Conservation (phyloP, 2,329 filamentous ascomycete species). For the Phoma herbarum region DNA sequence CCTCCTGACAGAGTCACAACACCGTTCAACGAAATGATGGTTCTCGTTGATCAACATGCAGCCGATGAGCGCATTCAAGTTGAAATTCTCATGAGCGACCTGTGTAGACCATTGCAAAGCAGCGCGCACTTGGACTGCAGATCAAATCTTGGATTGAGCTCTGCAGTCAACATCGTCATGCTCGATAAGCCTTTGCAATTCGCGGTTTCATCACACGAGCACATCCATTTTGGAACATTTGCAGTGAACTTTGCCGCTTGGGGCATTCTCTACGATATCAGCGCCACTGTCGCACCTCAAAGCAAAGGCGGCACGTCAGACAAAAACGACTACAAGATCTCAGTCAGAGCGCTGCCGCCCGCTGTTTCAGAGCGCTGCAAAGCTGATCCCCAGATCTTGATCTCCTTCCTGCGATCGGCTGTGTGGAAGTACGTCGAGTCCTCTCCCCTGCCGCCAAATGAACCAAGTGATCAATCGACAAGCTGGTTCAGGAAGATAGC, state of each 20-base stretch:
- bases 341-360: slow-evolving; percentile 70
- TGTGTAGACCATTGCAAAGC: slow-evolving; percentile 53
- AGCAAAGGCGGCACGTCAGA: slow-evolving; percentile 8
- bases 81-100: slow-evolving; percentile 72
- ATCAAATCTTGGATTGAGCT: slow-evolving; percentile 45
- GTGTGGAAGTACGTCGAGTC: slow-evolving; percentile 66
- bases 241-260: slow-evolving; percentile 70
- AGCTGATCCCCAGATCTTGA: slow-evolving; percentile 73
- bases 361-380: slow-evolving; percentile 80
- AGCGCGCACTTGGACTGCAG: slow-evolving; percentile 24
- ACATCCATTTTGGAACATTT: slow-evolving; percentile 64
- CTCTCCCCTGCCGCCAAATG: slow-evolving; percentile 7
- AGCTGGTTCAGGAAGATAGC: slow-evolving; percentile 70
- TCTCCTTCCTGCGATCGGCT: slow-evolving; percentile 78
- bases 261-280: slow-evolving; percentile 75
- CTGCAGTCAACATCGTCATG: slow-evolving; percentile 40
- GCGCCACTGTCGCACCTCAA: slow-evolving; percentile 1
- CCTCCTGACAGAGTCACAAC: slow-evolving; percentile 13
- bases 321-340: slow-evolving; percentile 46
- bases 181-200: slow-evolving; percentile 68
- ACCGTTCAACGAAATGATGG: slow-evolving; percentile 58
- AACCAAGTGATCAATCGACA: slow-evolving; percentile 14
- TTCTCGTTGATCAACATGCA: slow-evolving; percentile 92
- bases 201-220: slow-evolving; percentile 70
- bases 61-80: slow-evolving; percentile 88